Conservation (phyloP, 257 asterid genomes). For the Eustoma russellianum region DNA sequence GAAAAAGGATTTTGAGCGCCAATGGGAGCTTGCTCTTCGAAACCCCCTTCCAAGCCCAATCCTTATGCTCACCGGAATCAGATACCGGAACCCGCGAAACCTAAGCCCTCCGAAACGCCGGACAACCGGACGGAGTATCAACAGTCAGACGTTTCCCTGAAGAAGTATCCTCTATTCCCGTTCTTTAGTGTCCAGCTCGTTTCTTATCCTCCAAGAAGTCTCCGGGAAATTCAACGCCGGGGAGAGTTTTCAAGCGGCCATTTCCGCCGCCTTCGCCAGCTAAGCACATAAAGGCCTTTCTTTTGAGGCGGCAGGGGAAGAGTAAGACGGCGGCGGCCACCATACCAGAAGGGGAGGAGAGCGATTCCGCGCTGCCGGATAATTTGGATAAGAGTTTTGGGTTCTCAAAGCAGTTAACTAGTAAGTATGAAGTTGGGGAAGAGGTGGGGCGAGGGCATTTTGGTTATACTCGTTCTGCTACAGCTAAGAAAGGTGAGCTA, state of each 20-base stretch:
- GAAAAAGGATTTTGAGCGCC: background rate
- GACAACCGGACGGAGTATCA: background rate
- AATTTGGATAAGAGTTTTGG: conserved; percentile 61
- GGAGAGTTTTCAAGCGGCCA: conserved; percentile 25
- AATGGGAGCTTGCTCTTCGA: conserved; percentile 55
- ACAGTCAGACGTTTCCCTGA: conserved; percentile 1
- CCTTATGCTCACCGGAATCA: conserved; percentile 32
- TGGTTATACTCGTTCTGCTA: conserved; percentile 56
- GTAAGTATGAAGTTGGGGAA: conserved; percentile 45
- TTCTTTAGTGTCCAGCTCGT: conserved; percentile 24
- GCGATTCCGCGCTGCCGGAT: conserved; percentile 10
- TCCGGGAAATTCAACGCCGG: conserved; percentile 29
- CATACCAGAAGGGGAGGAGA: conserved; percentile 24
- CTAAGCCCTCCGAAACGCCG: conserved; percentile 15
- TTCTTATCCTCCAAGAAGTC: conserved; percentile 28
- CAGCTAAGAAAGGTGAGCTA: conserved; percentile 48
- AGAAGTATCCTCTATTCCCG: conserved; percentile 21
- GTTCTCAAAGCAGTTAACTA: conserved; percentile 38
- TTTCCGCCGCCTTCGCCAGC: conserved; percentile 63
- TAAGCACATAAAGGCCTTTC: conserved; percentile 36
- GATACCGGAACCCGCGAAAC: conserved; percentile 3
- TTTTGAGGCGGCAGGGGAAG: conserved; percentile 33
- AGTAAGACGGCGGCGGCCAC: conserved; percentile 16
- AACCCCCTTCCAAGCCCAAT: conserved; percentile 37
- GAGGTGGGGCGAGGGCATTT: conserved; percentile 72